Evolutionary conservation across 306 rosid species (phyloP).

Genomic region (Fagus sylvatica): DNA sequence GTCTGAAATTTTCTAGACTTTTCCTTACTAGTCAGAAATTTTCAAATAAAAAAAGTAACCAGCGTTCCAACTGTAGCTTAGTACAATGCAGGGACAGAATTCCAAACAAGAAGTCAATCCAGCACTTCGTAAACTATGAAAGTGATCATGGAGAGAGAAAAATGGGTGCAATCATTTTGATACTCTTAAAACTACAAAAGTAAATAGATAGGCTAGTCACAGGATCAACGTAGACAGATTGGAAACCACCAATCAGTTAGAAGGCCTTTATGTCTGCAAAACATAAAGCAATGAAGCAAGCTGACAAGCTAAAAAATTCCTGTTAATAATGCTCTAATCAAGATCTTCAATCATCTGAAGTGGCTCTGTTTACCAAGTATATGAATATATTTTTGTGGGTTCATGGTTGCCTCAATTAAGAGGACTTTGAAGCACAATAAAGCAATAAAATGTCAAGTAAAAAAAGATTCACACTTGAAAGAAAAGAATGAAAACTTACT

Average conservation of each 20-base stretch:
- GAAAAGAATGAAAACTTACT: too few species aligned
- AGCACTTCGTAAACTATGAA: background rate
- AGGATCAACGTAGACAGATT: background rate
- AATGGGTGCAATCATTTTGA: background rate
- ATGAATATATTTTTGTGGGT: too few species aligned
- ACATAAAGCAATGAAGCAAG: background rate
- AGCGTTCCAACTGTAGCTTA: too few species aligned
- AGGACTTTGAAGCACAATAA: too few species aligned
- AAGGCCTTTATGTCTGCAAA: background rate
- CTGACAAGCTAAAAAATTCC: background rate
- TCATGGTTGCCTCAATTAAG: too few species aligned
- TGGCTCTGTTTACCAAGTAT: background rate
- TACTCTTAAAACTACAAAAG: background rate
- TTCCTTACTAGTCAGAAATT: too few species aligned
- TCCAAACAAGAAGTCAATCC: background rate
- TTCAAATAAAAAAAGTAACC: too few species aligned
- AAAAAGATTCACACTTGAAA: too few species aligned
- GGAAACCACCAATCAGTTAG: background rate
- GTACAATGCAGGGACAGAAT: too few species aligned
- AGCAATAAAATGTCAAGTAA: too few species aligned
- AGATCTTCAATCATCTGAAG: background rate
- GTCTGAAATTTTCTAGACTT: too few species aligned
- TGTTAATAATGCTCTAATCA: background rate
- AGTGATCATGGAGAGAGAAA: background rate
- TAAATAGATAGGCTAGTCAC: background rate